phyloP scores from a whole-genome alignment of 2,329 filamentous ascomycete genomes.

The Fusarium chlamydosporum region DNA sequence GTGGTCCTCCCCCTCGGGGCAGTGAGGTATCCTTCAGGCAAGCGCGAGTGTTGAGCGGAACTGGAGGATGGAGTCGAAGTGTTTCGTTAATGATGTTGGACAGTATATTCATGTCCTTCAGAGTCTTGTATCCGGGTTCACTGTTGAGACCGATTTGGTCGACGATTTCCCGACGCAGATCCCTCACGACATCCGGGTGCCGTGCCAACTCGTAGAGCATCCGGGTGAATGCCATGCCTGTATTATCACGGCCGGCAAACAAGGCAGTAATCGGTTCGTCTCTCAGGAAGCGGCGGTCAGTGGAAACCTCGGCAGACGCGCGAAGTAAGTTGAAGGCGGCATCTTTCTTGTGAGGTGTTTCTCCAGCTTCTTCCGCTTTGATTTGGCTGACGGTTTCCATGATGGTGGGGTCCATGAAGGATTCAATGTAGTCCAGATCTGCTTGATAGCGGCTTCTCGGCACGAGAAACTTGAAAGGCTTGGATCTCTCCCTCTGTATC shows the following conservation, averaged over 20 bases:
- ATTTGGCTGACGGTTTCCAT: slow-evolving; percentile 3
- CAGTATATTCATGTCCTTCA: slow-evolving; percentile 1
- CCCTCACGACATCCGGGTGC: neutral
- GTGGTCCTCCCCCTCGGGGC: slow-evolving; percentile 5
- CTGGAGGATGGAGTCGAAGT: slow-evolving; percentile 5
- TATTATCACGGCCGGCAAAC: slow-evolving; percentile 5
- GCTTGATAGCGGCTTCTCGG: slow-evolving; percentile 6
- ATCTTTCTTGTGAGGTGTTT: slow-evolving; percentile 2
- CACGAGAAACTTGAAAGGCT: slow-evolving; percentile 8
- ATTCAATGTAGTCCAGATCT: slow-evolving; percentile 5
- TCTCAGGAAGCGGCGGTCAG: neutral
- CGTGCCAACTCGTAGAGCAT: neutral
- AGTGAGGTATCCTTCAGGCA: slow-evolving; percentile 4
- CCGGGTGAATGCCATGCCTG: slow-evolving; percentile 2
- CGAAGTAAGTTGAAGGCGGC: slow-evolving; percentile 5
- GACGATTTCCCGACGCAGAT: neutral
- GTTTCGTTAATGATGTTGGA: slow-evolving; percentile 3
- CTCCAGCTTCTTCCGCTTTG: slow-evolving; percentile 7
- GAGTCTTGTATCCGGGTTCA: slow-evolving; percentile 8
- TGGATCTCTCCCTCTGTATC: slow-evolving; percentile 3
- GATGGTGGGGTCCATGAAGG: slow-evolving; percentile 2
- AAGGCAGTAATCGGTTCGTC: neutral
- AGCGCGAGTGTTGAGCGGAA: slow-evolving; percentile 5
- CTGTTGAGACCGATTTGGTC: slow-evolving; percentile 3
- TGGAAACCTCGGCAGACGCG: slow-evolving; percentile 8